Base-by-base conservation (phyloP, 306 rosid genomes). In the Trifolium subterraneum region DNA sequence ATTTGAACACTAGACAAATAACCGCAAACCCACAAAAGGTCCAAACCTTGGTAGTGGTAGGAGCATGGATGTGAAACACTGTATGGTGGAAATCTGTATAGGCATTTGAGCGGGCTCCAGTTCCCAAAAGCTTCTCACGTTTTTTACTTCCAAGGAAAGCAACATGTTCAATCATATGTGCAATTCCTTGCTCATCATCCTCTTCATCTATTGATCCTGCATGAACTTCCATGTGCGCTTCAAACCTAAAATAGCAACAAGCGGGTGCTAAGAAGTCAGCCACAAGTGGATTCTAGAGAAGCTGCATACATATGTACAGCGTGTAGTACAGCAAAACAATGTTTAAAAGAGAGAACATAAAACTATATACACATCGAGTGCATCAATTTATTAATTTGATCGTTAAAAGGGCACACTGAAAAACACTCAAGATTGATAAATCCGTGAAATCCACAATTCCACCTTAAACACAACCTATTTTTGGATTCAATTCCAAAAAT, bases 81-180 rank as follows among this genome's bases (percentile, higher is more conserved):
- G 99, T 94, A 79, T 94, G 99, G 75, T 94, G 99, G 84, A 94
- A 94, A 85, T 94, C 99, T 27, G 99, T 94, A 79, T 94, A 94
- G 75, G 99, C 99, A 78, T 94, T 94, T 25, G 99, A 94, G 71
- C 99, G 95, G 22, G 99, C 97, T 75, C 99, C 99, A 44, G 99
- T 94, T 72, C 97, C 97, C 18, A 94, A 83, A 87, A 94, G 97
- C 80, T 90, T 94, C 89, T 94, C 99, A 19, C 99, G 97, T 80
- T 94, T 94, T 90, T 94, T 94, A 85, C 99, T 94, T 84, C 99
- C 99, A 47, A 94, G 90, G 86, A 94, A 94, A 75, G 99, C 97
- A 79, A 94, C 99, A 78, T 94, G 99, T 75, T 94, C 99, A 79
- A 94, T 94, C 99, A 94, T 94, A 87, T 94, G 99, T 15, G 99